These are phyloP conservation scores for Elsinoe ampelina DNA, from an alignment of 2,329 filamentous ascomycete genomes.

Conservation along the genomic window DNA sequence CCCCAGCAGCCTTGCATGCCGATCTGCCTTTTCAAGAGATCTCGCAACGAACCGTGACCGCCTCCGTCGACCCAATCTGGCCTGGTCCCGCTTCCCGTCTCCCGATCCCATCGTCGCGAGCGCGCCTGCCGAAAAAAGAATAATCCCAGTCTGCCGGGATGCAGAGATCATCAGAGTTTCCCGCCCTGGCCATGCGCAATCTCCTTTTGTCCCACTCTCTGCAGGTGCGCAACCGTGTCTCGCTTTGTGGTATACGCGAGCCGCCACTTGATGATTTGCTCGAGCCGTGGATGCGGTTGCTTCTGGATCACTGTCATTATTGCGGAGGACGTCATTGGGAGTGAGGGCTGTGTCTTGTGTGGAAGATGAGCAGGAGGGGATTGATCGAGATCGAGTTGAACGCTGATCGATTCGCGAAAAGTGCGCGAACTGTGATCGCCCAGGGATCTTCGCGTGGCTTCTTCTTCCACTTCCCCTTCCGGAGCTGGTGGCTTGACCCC, in stretches of 20 bases:
- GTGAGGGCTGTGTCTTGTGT: background rate
- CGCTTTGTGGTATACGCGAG: background rate
- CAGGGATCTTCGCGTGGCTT: conserved; percentile 8
- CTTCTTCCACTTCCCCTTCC: background rate
- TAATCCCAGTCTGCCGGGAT: background rate
- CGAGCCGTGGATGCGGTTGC: background rate
- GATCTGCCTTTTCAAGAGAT: background rate
- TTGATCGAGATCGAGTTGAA: background rate
- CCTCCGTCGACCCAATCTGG: background rate
- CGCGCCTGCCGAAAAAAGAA: background rate
- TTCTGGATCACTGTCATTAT: background rate
- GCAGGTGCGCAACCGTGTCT: background rate
- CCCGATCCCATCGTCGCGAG: background rate
- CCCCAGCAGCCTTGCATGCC: background rate
- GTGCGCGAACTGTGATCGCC: conserved; percentile 1
- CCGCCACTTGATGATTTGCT: background rate
- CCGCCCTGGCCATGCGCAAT: conserved; percentile 5
- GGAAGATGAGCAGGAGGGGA: background rate
- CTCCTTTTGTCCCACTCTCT: background rate
- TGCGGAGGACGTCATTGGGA: background rate
- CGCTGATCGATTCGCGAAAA: background rate
- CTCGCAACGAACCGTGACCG: too few species aligned
- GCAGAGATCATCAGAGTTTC: background rate
- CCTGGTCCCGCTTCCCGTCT: background rate
- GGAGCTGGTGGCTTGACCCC: background rate